Evolutionary conservation across 2,329 filamentous ascomycete genomes (phyloP).

Genomic region (Penicillium sp.): DNA sequence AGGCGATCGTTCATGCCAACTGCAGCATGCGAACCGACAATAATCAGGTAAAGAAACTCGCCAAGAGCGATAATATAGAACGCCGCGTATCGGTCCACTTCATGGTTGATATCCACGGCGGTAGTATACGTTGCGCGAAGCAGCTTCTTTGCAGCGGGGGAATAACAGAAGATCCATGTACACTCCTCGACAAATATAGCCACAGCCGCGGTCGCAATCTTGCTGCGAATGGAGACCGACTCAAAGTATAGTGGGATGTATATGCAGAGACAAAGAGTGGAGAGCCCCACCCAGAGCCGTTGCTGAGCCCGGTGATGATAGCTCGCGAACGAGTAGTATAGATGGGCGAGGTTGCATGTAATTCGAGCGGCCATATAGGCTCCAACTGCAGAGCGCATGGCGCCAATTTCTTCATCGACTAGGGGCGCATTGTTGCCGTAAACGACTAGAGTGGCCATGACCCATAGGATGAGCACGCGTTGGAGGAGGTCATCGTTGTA

Average conservation of each 20-base stretch:
- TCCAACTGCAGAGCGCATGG: constrained; percentile 55
- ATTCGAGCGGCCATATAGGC: constrained; percentile 56
- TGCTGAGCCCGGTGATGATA: constrained; percentile 57
- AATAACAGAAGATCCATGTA: constrained; percentile 54
- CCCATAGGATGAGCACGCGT: constrained; percentile 57
- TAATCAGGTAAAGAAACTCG: constrained; percentile 57
- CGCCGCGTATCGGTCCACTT: constrained; percentile 58
- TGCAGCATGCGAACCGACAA: constrained; percentile 56
- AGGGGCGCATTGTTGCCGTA: constrained; percentile 57
- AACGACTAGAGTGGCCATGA: constrained; percentile 58
- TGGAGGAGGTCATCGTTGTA: constrained; percentile 59
- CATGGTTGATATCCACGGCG: constrained; percentile 58
- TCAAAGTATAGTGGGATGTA: constrained; percentile 55
- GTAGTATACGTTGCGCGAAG: constrained; percentile 55
- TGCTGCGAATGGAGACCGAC: constrained; percentile 47
- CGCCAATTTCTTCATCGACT: constrained; percentile 52
- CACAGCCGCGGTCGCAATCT: constrained; percentile 53
- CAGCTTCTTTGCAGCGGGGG: constrained; percentile 52
- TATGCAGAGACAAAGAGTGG: constrained; percentile 50
- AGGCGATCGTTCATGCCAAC: constrained; percentile 53
- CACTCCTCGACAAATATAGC: constrained; percentile 52
- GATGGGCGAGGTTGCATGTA: constrained; percentile 46
- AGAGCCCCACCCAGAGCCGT: constrained; percentile 52
- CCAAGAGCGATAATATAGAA: constrained; percentile 61
- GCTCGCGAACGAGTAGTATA: constrained; percentile 54